These are phyloP conservation scores for Amanita molliuscula DNA, from an alignment of 768 basidiomycete species.

Conservation along the genomic window DNA sequence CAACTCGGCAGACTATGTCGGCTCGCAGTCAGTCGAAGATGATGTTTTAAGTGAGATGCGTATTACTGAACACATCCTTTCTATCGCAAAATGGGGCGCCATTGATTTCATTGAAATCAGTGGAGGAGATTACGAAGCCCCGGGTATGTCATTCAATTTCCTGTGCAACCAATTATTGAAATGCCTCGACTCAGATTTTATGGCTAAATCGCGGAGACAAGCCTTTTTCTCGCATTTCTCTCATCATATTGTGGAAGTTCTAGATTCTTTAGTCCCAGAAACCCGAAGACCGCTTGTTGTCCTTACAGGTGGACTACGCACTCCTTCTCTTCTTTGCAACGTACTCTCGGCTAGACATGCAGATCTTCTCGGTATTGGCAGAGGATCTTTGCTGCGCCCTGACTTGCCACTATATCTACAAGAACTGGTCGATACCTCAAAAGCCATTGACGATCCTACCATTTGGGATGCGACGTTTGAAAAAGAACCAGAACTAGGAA, in stretches of 20 bases:
- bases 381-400: conserved; percentile 55
- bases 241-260: conserved; percentile 33
- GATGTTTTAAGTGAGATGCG: conserved; percentile 23
- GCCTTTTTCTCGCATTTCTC: conserved; percentile 69
- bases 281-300: conserved; percentile 46
- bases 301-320: conserved; percentile 72
- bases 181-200: conserved; percentile 29
- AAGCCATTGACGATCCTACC: conserved; percentile 8
- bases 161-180: not conserved
- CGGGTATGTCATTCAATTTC: conserved; percentile 33
- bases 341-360: conserved; percentile 49
- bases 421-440: conserved; percentile 11
- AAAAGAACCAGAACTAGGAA: conserved; percentile 23
- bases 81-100: conserved; percentile 51
- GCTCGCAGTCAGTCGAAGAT: conserved; percentile 13
- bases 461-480: conserved; percentile 24
- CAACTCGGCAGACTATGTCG: conserved; percentile 67
- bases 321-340: conserved; percentile 40
- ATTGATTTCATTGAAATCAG: conserved; percentile 85
- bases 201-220: conserved; percentile 41
- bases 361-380: conserved; percentile 69
- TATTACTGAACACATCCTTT: conserved; percentile 49
- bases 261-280: conserved; percentile 23
- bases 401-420: conserved; percentile 37
- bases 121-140: conserved; percentile 78